phyloP scores from a whole-genome alignment of 192 early-diverging fungal species.

The Glomus cerebriforme region DNA sequence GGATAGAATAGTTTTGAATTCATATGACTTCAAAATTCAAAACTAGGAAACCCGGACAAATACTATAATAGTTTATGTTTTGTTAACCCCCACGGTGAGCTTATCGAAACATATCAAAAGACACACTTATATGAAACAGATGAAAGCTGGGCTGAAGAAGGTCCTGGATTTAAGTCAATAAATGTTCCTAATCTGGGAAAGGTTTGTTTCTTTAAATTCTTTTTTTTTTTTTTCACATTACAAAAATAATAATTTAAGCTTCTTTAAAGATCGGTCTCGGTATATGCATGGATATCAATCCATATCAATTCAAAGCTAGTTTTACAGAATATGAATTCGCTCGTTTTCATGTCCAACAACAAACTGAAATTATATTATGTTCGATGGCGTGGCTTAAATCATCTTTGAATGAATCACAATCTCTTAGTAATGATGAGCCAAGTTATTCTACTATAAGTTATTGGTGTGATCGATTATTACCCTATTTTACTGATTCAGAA shows the following conservation, averaged over 20 bases:
- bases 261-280: slow-evolving; percentile 63
- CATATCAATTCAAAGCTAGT: slow-evolving; percentile 63
- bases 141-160: slow-evolving; percentile 75
- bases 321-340: slow-evolving; percentile 75
- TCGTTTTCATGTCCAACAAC: slow-evolving; percentile 54
- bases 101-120: slow-evolving; percentile 70
- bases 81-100: slow-evolving; percentile 49
- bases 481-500: background rate
- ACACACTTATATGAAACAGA: slow-evolving; percentile 69
- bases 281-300: slow-evolving; percentile 88
- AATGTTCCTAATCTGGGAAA: slow-evolving; percentile 58
- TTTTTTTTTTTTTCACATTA: too few species aligned
- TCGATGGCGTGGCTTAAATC: slow-evolving; percentile 73
- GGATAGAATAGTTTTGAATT: background rate
- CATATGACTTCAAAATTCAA: background rate
- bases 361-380: slow-evolving; percentile 53
- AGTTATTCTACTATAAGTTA: background rate
- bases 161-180: slow-evolving; percentile 58
- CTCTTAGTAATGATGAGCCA: background rate
- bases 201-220: slow-evolving; percentile 37
- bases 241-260: background rate
- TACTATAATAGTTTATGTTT: slow-evolving; percentile 67
- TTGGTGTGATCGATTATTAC: slow-evolving; percentile 15
- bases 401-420: slow-evolving; percentile 19
- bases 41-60: slow-evolving; percentile 32